These are phyloP conservation scores for Daedalea quercina DNA, from an alignment of 768 basidiomycete species.

Conservation along the genomic window DNA sequence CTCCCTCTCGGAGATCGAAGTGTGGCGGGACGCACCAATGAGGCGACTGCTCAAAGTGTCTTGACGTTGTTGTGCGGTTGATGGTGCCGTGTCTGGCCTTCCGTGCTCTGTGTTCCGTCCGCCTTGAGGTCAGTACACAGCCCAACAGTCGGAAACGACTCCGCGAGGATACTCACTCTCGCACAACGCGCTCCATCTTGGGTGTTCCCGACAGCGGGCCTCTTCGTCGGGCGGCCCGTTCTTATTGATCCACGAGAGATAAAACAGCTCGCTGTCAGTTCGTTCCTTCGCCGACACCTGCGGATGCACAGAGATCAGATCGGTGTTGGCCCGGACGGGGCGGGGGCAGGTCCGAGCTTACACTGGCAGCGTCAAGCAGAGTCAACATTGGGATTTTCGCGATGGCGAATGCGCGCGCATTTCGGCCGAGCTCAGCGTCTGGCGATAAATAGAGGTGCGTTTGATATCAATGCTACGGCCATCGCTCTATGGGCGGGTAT, in stretches of 20 bases:
- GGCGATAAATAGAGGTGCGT: not conserved
- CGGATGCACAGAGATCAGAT: constrained; percentile 2
- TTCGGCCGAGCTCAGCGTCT: constrained; percentile 28
- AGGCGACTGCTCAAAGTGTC: constrained; percentile 55
- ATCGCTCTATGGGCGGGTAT: not conserved
- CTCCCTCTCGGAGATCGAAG: not conserved
- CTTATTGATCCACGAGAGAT: constrained; percentile 59
- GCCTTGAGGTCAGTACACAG: not conserved
- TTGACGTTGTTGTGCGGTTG: constrained; percentile 29
- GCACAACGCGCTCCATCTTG: constrained; percentile 60
- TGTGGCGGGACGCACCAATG: constrained; percentile 38
- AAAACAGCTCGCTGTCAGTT: constrained; percentile 77
- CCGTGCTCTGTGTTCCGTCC: constrained; percentile 48
- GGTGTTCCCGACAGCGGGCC: constrained; percentile 42
- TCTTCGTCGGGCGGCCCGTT: constrained; percentile 38
- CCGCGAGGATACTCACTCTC: constrained; percentile 38
- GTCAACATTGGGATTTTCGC: constrained; percentile 61
- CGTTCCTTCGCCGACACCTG: constrained; percentile 70
- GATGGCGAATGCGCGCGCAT: constrained; percentile 51
- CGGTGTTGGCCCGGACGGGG: too few species aligned
- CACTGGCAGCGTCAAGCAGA: constrained; percentile 56
- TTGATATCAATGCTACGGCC: not conserved
- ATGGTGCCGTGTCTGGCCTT: constrained; percentile 32
- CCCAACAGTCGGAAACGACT: not conserved
- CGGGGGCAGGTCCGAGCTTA: constrained; percentile 27